phyloP scores from a whole-genome alignment of 2,329 filamentous ascomycete genomes.

The Chaetomium globosum region DNA sequence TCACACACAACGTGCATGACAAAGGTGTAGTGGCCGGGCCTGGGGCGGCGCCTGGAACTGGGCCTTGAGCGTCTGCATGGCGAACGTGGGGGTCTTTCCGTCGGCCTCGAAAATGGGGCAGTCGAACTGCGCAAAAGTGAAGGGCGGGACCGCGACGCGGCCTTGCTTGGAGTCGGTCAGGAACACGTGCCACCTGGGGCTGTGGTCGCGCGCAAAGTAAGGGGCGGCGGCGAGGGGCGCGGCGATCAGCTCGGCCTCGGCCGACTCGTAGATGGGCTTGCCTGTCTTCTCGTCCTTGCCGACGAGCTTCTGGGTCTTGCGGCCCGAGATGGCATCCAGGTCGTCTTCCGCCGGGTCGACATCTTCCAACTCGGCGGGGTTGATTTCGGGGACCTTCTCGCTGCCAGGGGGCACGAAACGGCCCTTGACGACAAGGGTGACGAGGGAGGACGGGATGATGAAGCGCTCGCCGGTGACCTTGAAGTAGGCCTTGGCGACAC shows the following conservation, averaged over 20 bases:
- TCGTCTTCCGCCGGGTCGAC: slow-evolving; percentile 92
- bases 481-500: slow-evolving; percentile 93
- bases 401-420: slow-evolving; percentile 89
- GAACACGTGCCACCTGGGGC: slow-evolving; percentile 92
- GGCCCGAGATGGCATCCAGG: slow-evolving; percentile 78
- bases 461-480: slow-evolving; percentile 94
- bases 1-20: slow-evolving; percentile 93
- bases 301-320: slow-evolving; percentile 70
- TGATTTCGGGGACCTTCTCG: slow-evolving; percentile 70
- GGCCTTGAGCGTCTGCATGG: slow-evolving; percentile 94
- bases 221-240: slow-evolving; percentile 89
- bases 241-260: slow-evolving; percentile 66
- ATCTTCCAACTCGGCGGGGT: slow-evolving; percentile 82
- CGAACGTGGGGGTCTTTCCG: slow-evolving; percentile 81
- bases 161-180: slow-evolving; percentile 91
- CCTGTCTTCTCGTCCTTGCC: slow-evolving; percentile 62
- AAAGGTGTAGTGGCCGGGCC: slow-evolving; percentile 86
- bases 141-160: slow-evolving; percentile 94
- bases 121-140: slow-evolving; percentile 92
- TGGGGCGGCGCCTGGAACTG: slow-evolving; percentile 95
- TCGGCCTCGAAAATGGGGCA: slow-evolving; percentile 79
- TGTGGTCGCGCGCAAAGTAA: slow-evolving; percentile 85
- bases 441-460: slow-evolving; percentile 88
- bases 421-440: slow-evolving; percentile 92
- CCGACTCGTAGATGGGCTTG: slow-evolving; percentile 52